Evolutionary conservation across 176 grass and related monocot genomes (phyloP), one percentile per base, ranked within the genome.

Genomic region (Aegilops tauschii): DNA sequence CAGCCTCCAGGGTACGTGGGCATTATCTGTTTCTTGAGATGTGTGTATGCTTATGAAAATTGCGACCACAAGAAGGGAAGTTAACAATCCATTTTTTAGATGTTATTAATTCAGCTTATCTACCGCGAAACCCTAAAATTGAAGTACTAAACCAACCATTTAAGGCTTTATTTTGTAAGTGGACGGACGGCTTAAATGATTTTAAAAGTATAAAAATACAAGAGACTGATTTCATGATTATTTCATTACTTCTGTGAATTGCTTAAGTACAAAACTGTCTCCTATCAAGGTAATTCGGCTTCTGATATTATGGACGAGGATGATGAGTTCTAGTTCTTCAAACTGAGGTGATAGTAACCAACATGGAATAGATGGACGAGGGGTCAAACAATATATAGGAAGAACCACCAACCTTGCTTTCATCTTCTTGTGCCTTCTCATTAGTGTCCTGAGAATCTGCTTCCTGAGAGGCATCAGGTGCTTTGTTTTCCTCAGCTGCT

Each of bases 381-480:
- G 63, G 54, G 76, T 78, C 12, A 84, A 87, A 21, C n/a, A 35
- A 80, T 83, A 82, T 28, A 84, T 50, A 79, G 21, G 71, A 77
- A 9, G 4, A 83, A 59, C 77, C 56, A 29, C 73, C 20, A 69
- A 98, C 96, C 94, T 96, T 93, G 82, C 21, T 86, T 56, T 79
- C 80, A 85, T 45, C 76, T 90, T 87, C 88, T 74, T 88, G 61
- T 34, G 52, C 72, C 83, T 86, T 67, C 12, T 79, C 90, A 27
- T 84, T 25, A 75, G 20, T 87, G 63, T 82, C 88, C 80, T 92
- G 62, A 23, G 82, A 76, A 40, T 79, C 79, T 82, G 87, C 85
- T 54, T 81, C 73, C 32, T 54, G 63, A 88, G 91, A 89, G 75
- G 86, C 74, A 83, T 94, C 85, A 3, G 80, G 20, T 83, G 56